Conservation (phyloP, 2,329 filamentous ascomycete genomes). For the Myrmaecium sp. region DNA sequence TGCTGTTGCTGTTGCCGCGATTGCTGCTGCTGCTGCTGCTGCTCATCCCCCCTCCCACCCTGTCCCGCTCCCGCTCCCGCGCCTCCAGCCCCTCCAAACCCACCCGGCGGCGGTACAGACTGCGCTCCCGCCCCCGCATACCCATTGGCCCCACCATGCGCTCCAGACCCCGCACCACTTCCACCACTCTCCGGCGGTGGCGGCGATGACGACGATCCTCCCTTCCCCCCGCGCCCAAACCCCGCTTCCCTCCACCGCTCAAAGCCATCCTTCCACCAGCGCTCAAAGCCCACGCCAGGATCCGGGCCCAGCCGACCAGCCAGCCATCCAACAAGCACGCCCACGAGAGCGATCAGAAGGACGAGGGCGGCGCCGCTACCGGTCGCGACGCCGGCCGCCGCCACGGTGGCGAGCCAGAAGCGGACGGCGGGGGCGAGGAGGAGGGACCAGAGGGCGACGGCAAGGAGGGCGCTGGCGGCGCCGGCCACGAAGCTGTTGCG, state of each 20-base stretch:
- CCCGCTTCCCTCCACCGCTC: conserved; percentile 12
- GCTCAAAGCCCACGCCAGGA: conserved; percentile 12
- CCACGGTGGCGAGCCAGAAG: conserved; percentile 54
- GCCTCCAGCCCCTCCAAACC: too few species aligned
- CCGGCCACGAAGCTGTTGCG: conserved; percentile 84
- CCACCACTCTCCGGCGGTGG: conserved; percentile 4
- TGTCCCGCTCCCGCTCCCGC: too few species aligned
- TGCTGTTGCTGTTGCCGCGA: conserved; percentile 12
- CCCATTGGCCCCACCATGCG: too few species aligned
- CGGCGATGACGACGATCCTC: conserved; percentile 14
- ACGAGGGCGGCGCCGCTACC: conserved; percentile 59
- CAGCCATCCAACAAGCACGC: conserved; percentile 70
- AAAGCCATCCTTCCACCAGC: conserved; percentile 11
- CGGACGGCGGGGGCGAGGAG: conserved; percentile 57
- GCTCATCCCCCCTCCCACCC: too few species aligned
- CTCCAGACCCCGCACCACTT: background rate
- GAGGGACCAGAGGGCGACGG: conserved; percentile 55
- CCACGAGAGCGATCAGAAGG: conserved; percentile 55
- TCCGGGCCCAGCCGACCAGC: conserved; percentile 20
- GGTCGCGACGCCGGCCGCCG: conserved; percentile 35
- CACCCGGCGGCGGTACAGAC: too few species aligned
- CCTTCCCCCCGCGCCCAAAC: conserved; percentile 12
- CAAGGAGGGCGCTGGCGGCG: conserved; percentile 57
- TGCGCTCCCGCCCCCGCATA: too few species aligned
- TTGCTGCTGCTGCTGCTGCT: too few species aligned